Evolutionary conservation across 1,139 yeast genomes (phyloP), one percentile per base, ranked within the genome.

Genomic region (Suhomyces anneliseae): DNA sequence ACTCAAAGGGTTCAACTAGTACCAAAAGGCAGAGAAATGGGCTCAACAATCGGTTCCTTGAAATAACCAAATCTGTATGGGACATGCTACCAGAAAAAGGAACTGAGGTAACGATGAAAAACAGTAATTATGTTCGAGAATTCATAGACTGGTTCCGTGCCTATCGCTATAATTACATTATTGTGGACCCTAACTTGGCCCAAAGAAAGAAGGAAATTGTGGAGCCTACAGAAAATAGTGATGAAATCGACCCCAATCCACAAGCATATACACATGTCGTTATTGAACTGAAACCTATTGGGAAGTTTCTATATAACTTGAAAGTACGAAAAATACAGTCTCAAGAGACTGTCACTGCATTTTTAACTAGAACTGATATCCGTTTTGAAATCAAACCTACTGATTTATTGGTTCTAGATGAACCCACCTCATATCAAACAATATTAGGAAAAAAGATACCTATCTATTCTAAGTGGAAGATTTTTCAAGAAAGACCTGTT

Each of bases 91-190:
- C 44, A 14, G 19, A 36, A 12, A n/a, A 32, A 4, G 36, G 40
- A 26, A 36, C 31, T 32, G 15, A 32, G 7, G 7, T n/a, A 11
- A 34, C 44, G 11, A n/a, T 14, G 15, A 31, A 12, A 2, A 45
- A 39, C 35, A 34, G 26, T 12, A 14, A 26, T 5, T 12, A 19
- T 7, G 29, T 44, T 1, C 36, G 42, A 8, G 29, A 36, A 6
- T 59, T 58, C 40, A 35, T 62, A 1, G 53, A 54, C 4, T 61
- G 67, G 66, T 62, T 63, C 50, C 60, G 54, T 27, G 38, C 49
- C 4, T 55, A 58, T 38, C 55, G 61, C 27, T 65, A 55, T 44
- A 53, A 59, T 27, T 64, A 62, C 37, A 39, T 56, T 1, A 34
- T 57, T 9, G 49, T 42, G 15, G 52, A 54, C 33, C 46, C 46